Conservation (phyloP, 176 grass and related monocot species). For the Aechmea fasciata region DNA sequence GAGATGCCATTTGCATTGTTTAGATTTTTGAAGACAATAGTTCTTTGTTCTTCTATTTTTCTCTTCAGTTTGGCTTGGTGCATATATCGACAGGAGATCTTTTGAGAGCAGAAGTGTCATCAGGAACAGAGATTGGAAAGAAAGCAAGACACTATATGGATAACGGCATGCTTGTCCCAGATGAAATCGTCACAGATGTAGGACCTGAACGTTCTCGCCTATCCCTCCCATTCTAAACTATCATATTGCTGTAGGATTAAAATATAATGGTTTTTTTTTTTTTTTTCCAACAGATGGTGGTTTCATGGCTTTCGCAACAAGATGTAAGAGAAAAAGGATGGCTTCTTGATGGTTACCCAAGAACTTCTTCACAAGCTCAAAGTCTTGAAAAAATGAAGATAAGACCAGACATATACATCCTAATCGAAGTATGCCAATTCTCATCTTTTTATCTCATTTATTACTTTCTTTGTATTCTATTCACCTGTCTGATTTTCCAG, state of each 20-base stretch:
- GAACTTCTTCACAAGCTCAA: conserved; percentile 66
- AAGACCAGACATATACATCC: conserved; percentile 68
- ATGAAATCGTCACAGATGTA: conserved; percentile 92
- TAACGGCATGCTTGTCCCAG: conserved; percentile 78
- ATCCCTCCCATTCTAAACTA: not conserved
- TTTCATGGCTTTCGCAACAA: conserved; percentile 50
- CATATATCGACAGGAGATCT: conserved; percentile 98
- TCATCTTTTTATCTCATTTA: conserved; percentile 18
- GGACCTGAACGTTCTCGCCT: conserved; percentile 15
- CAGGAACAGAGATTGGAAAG: conserved; percentile 75
- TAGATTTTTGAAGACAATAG: not conserved
- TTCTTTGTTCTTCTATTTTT: conserved; percentile 8
- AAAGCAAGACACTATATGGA: conserved; percentile 91
- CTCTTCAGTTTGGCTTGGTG: conserved; percentile 71
- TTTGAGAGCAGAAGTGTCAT: conserved; percentile 72
- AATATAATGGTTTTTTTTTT: conserved; percentile 9
- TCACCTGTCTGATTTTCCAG: not conserved
- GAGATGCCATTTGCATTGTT: too few relatives aligned
- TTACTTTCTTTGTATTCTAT: conserved; percentile 8
- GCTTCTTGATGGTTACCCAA: conserved; percentile 94
- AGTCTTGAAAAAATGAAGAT: conserved; percentile 80
- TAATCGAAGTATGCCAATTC: conserved; percentile 52
- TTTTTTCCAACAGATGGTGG: conserved; percentile 57
- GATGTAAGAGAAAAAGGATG: conserved; percentile 77
- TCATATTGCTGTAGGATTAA: conserved; percentile 5